Evolutionary conservation across 768 basidiomycete species (phyloP).

Genomic region (Amanita fuliginea): DNA sequence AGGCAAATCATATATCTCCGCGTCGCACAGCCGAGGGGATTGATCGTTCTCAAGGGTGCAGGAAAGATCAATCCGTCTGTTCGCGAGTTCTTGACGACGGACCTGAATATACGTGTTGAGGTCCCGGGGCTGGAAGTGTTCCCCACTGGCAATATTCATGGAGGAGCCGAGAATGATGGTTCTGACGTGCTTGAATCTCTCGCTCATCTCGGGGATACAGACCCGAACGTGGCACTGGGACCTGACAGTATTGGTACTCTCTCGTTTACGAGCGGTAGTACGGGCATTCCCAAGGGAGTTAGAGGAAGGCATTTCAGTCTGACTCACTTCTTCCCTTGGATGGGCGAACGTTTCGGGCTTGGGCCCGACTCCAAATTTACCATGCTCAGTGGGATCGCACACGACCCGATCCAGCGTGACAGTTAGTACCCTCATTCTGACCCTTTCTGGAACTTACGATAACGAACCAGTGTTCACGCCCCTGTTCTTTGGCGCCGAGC

Average conservation of each 20-base stretch:
- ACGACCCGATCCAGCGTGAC: constrained; percentile 97
- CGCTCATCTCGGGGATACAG: constrained; percentile 45
- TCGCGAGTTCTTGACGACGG: constrained; percentile 66
- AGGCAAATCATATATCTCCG: constrained; percentile 88
- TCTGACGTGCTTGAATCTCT: constrained; percentile 55
- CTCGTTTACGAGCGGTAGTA: constrained; percentile 95
- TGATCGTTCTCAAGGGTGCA: constrained; percentile 86
- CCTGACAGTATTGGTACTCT: constrained; percentile 92
- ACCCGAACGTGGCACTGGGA: constrained; percentile 80
- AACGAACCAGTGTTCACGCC: constrained; percentile 87
- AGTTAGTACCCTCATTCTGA: constrained; percentile 47
- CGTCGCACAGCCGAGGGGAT: constrained; percentile 85
- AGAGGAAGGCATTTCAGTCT: constrained; percentile 89
- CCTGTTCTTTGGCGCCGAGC: constrained; percentile 89
- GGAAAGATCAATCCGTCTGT: constrained; percentile 73
- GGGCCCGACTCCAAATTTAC: constrained; percentile 76
- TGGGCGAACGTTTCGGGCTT: constrained; percentile 81
- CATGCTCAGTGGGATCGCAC: constrained; percentile 98
- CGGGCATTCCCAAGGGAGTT: constrained; percentile 98
- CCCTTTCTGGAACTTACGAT: background rate
- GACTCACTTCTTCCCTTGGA: constrained; percentile 99
- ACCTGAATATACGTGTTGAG: constrained; percentile 80
- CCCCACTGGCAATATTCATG: constrained; percentile 49
- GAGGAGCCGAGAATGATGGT: constrained; percentile 36
- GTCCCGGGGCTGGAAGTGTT: constrained; percentile 81